phyloP scores from a whole-genome alignment of 73 alveolate genomes.

The Paramecium bursaria region DNA sequence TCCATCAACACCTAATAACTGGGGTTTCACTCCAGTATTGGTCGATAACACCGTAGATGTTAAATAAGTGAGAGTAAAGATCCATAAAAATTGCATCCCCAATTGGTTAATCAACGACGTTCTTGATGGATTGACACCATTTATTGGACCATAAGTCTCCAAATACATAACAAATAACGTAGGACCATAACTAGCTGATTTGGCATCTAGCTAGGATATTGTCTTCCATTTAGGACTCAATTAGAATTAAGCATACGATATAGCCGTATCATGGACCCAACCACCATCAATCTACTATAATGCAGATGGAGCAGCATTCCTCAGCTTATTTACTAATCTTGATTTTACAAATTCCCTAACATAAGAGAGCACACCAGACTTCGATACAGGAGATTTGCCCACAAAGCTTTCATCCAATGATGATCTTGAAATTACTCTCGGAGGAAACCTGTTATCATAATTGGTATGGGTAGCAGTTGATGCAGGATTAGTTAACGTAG shows the following conservation, averaged over 20 bases:
- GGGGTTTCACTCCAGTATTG: not conserved
- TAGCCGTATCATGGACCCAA: not conserved
- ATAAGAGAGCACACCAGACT: not conserved
- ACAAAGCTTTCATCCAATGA: not conserved
- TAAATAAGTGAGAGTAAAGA: not conserved
- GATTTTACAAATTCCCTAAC: not conserved
- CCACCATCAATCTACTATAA: not conserved
- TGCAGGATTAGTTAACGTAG: not conserved
- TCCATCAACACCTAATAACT: not conserved
- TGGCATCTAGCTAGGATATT: too few relatives aligned
- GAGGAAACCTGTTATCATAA: constrained; percentile 27
- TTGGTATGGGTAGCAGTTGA: constrained; percentile 2
- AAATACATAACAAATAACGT: not conserved
- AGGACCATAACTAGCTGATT: constrained; percentile 4
- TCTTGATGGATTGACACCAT: too few relatives aligned
- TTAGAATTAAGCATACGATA: not conserved
- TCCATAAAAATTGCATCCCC: constrained; percentile 30
- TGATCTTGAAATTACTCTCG: constrained; percentile 12
- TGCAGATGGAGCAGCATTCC: not conserved
- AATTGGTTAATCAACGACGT: too few relatives aligned
- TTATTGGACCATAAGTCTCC: too few relatives aligned
- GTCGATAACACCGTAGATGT: not conserved
- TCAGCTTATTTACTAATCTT: not conserved
- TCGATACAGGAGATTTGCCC: constrained; percentile 54
- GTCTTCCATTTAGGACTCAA: too few relatives aligned